A percentile compares a stretch with the other conserved stretches of the same genome.
Evolutionary conservation across 192 early-diverging fungal genomes (phyloP).

Genomic region (Haplosporangium gracile): DNA sequence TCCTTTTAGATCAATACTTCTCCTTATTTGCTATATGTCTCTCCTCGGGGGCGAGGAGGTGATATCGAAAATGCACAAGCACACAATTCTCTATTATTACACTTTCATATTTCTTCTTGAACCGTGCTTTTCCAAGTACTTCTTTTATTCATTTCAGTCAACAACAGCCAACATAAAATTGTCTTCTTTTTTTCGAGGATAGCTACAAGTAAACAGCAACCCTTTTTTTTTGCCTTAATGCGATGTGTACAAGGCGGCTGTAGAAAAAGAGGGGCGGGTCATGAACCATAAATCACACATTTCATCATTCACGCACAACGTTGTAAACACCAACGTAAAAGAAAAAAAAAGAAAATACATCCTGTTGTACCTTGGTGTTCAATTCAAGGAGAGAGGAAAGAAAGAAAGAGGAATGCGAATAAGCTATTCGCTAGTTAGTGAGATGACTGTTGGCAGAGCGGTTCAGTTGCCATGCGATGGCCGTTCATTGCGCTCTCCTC

Average conservation of each 20-base stretch:
- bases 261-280: background rate
- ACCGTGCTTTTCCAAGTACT: background rate
- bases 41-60: too few species aligned
- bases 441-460: background rate
- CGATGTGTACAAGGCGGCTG: background rate
- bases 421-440: background rate
- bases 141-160: background rate
- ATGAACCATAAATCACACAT: background rate
- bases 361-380: background rate
- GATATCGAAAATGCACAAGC: too few species aligned
- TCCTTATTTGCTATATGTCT: too few species aligned
- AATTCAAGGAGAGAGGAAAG: slow-evolving; percentile 2
- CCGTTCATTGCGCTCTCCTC: background rate
- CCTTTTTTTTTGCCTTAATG: background rate
- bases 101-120: background rate
- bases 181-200: background rate
- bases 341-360: background rate
- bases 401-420: background rate
- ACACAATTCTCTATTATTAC: too few species aligned
- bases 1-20: too few species aligned
- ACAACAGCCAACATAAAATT: background rate
- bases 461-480: background rate
- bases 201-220: background rate
- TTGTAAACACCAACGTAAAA: background rate
- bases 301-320: background rate